Percentiles rank a stretch among this genome's conserved stretches.
These are phyloP conservation scores for Amphibolis antarctica DNA, from an alignment of 106 monocot genomes.

Conservation along the genomic window DNA sequence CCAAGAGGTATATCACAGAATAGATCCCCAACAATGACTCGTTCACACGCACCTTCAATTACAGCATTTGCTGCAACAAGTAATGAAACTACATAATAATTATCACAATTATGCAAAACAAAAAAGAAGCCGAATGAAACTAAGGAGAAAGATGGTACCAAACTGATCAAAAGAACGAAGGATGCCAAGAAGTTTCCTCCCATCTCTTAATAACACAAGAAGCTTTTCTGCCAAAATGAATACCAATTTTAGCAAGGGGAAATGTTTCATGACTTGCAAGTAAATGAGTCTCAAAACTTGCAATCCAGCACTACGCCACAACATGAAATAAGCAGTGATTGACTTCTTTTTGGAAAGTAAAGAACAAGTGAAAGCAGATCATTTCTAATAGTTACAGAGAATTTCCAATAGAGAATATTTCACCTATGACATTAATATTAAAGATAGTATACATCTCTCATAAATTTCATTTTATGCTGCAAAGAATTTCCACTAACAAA, in stretches of 20 bases:
- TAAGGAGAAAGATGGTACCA: constrained; percentile 37
- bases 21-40: constrained; percentile 86
- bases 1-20: constrained; percentile 94
- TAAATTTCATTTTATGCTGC: no score
- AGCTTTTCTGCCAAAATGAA: constrained; percentile 64
- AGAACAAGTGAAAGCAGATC: no score
- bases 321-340: no score
- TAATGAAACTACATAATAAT: background rate
- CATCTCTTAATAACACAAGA: constrained; percentile 81
- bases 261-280: no score
- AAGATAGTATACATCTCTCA: no score
- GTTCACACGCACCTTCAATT: constrained; percentile 90
- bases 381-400: no score
- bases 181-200: constrained; percentile 85
- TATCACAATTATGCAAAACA: background rate
- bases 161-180: constrained; percentile 98
- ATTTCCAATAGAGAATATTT: no score
- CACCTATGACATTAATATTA: no score
- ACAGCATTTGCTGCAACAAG: constrained; percentile 77
- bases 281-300: no score
- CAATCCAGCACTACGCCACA: no score
- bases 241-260: background rate
- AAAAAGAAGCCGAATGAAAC: background rate
- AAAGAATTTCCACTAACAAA: no score
- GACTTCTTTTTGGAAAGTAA: no score